phyloP scores from a whole-genome alignment of 1,284 basidiomycete species.

The Irpex sp. region DNA sequence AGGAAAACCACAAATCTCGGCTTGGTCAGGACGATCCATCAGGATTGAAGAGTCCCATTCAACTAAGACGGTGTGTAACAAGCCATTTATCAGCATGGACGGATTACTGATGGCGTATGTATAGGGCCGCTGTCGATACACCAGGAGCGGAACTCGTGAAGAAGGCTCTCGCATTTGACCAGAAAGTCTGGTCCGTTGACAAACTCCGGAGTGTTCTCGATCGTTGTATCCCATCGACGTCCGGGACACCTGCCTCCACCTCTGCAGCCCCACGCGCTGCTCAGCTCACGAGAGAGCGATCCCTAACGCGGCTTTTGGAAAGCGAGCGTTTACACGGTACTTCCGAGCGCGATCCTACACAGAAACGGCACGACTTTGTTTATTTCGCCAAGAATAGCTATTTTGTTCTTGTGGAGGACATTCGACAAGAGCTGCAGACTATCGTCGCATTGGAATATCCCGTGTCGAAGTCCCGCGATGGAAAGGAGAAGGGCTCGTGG shows the following conservation, averaged over 20 bases:
- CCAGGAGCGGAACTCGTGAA: slow-evolving; percentile 48
- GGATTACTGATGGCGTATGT: neutral
- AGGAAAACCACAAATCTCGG: slow-evolving; percentile 50
- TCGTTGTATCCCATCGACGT: slow-evolving; percentile 42
- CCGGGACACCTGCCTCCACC: slow-evolving; percentile 17
- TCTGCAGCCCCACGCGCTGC: slow-evolving; percentile 20
- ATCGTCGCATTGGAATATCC: slow-evolving; percentile 65
- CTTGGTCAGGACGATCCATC: slow-evolving; percentile 22
- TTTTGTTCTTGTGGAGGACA: slow-evolving; percentile 90
- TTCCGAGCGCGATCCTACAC: slow-evolving; percentile 86
- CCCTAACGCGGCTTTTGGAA: slow-evolving; percentile 69
- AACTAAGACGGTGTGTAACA: slow-evolving; percentile 45
- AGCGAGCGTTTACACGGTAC: slow-evolving; percentile 87
- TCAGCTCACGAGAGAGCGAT: slow-evolving; percentile 27
- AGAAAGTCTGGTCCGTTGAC: slow-evolving; percentile 85
- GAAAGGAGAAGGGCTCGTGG: slow-evolving; percentile 51
- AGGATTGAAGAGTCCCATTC: slow-evolving; percentile 58
- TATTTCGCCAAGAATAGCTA: slow-evolving; percentile 81
- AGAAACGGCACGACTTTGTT: slow-evolving; percentile 81
- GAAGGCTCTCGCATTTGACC: slow-evolving; percentile 73
- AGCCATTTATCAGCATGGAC: neutral
- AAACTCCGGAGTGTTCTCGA: slow-evolving; percentile 71
- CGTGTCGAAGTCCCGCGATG: slow-evolving; percentile 43
- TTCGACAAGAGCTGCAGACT: slow-evolving; percentile 72
- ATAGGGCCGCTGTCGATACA: slow-evolving; percentile 16